Percentiles rank a stretch among this genome's conserved stretches.
Evolutionary conservation across 2,329 filamentous ascomycete genomes (phyloP).

Genomic region (Colletotrichum sp.): DNA sequence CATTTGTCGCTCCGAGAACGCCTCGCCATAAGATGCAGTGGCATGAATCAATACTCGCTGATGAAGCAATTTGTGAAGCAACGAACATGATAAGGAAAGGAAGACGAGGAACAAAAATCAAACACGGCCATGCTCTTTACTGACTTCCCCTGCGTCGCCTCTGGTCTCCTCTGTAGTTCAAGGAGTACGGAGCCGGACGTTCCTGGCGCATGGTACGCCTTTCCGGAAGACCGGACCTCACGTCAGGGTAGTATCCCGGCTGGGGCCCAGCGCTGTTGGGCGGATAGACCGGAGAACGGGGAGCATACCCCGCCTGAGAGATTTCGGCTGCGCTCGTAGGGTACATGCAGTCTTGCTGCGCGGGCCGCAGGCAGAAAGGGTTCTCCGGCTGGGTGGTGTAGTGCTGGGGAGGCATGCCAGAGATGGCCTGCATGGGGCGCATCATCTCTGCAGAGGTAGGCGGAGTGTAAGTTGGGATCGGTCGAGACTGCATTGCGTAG

Average conservation of each 20-base stretch:
- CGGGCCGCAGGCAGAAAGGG: conserved; percentile 7
- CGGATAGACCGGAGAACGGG: conserved; percentile 6
- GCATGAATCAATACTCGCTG: neutral
- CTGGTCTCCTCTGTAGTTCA: conserved; percentile 13
- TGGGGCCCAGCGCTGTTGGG: neutral
- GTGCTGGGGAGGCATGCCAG: conserved; percentile 2
- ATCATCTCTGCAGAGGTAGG: conserved; percentile 15
- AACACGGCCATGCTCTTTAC: neutral
- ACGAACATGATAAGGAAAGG: neutral
- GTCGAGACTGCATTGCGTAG: conserved; percentile 7
- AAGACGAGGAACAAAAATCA: too few species aligned
- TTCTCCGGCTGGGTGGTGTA: conserved; percentile 15
- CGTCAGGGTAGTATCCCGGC: conserved; percentile 6
- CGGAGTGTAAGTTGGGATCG: conserved; percentile 8
- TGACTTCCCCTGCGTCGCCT: conserved; percentile 14
- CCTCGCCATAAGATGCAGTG: conserved; percentile 5
- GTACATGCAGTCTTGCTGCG: conserved; percentile 4
- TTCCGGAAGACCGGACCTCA: conserved; percentile 10
- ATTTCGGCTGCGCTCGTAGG: conserved; percentile 1
- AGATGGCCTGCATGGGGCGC: conserved; percentile 11
- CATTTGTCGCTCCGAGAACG: neutral
- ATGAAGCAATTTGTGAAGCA: neutral
- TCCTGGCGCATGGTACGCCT: conserved; percentile 12
- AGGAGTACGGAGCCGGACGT: conserved; percentile 7
- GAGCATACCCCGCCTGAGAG: conserved; percentile 5